Percentiles rank a stretch among this genome's conserved stretches.
phyloP scores from a whole-genome alignment of 441 rosid species.

The Gossypium schwendimanii region DNA sequence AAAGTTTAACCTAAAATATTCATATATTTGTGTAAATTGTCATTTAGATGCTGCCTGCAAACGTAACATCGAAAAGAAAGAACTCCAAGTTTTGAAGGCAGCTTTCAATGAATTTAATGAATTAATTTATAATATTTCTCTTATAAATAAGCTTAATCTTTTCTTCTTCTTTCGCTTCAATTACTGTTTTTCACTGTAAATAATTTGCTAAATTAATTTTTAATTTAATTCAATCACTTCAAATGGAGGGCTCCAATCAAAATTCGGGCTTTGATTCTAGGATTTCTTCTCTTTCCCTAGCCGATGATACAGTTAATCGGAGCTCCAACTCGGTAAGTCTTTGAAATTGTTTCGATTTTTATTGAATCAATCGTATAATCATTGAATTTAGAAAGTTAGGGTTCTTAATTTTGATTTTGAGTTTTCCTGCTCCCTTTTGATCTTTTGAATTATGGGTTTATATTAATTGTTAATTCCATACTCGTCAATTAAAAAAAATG shows the following conservation, averaged over 20 bases:
- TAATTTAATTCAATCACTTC: not conserved
- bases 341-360: not conserved
- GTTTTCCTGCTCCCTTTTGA: not conserved
- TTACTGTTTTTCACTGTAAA: not conserved
- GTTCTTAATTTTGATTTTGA: not conserved
- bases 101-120: no score
- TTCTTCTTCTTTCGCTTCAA: not conserved
- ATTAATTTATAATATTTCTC: not conserved
- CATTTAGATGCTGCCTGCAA: no score
- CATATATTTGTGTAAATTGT: no score
- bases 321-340: slow-evolving; percentile 14
- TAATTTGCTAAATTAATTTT: not conserved
- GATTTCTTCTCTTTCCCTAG: slow-evolving; percentile 17
- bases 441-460: not conserved
- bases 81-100: no score
- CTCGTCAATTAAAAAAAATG: not conserved
- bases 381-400: not conserved
- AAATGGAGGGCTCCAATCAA: slow-evolving; percentile 23
- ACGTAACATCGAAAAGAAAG: no score
- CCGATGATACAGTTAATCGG: not conserved
- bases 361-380: not conserved
- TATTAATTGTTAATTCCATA: not conserved
- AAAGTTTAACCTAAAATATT: no score
- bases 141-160: not conserved
- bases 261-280: slow-evolving; percentile 12